Evolutionary conservation across 2,329 filamentous ascomycete species (phyloP), one percentile per base, ranked within the genome.

Genomic region (Cercospora sojina): DNA sequence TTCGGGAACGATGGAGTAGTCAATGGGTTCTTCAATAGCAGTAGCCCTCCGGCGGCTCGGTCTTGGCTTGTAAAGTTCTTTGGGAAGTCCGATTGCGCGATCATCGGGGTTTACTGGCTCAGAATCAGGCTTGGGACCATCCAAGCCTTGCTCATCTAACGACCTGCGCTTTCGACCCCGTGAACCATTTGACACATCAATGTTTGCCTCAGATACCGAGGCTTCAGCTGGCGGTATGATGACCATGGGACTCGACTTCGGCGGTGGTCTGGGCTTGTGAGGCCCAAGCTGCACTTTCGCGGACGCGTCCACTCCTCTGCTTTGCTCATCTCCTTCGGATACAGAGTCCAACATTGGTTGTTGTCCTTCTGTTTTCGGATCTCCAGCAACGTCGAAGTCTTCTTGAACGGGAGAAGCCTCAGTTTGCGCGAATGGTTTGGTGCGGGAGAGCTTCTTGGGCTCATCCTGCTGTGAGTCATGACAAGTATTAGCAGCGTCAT

Each of bases 41-140:
- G 72, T 76, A n/a, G 74, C 70, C 64, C 75, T 49, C 66, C 76
- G 57, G 65, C 76, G 74, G 64, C 78, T 80, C 31, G 77, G 79
- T 58, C 79, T 71, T 3, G 80, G 79, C 62, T 76, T 69, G 66
- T 81, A 81, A 12, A 72, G 66, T 69, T 81, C 80, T 65, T 74
- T 78, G 12, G 77, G 79, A 18, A 80, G 67, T 2, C 77, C 80
- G 20, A 79, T 69, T 5, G 71, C 73, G 7, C 69, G 62, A 57
- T 77, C 75, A 25, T 78, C 76, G 2, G 74, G 75, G 47, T 75
- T 71, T 31, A 75, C 66, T 43, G 64, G 62, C 23, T 76, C 74
- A 16, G 66, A 66, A 13, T 60, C 43, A 27, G 65, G 55, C 35
- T 65, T 57, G 43, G 61, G 62, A n/a, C 7, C 16, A 23, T 58